Evolutionary conservation across 179 eudicot species (phyloP).

Genomic region (Camellia oleifera): DNA sequence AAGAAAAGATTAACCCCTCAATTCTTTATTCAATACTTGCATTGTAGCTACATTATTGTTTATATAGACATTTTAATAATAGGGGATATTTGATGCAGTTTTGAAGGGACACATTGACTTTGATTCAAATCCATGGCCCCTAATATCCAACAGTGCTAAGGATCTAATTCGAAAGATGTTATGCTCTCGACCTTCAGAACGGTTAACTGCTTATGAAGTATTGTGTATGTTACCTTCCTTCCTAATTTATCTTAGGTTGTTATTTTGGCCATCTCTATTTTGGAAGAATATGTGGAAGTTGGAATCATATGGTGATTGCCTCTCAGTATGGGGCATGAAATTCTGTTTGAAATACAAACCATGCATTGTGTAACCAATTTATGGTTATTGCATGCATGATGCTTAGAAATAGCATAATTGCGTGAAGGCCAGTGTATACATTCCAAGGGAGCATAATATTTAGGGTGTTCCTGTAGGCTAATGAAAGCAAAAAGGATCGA

Average conservation of each 20-base stretch:
- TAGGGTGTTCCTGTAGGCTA: background rate
- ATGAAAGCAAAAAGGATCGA: background rate
- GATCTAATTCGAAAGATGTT: constrained; percentile 66
- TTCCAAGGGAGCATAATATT: background rate
- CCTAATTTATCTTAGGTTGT: background rate
- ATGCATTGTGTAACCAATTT: background rate
- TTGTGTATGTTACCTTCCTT: no score
- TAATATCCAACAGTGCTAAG: constrained; percentile 69
- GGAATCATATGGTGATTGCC: background rate
- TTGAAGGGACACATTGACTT: constrained; percentile 38
- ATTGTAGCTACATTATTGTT: no score
- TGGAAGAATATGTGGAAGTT: background rate
- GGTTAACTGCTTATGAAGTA: constrained; percentile 29
- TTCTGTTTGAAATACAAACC: background rate
- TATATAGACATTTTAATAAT: no score
- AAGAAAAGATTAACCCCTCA: no score
- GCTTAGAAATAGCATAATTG: background rate
- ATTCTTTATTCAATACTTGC: no score
- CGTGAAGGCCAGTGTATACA: background rate
- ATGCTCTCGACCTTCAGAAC: constrained; percentile 46
- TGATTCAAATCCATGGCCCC: constrained; percentile 75
- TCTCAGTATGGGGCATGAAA: background rate
- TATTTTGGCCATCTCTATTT: background rate
- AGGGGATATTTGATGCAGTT: no score
- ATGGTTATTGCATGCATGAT: background rate